Evolutionary conservation across 306 rosid genomes (phyloP).

Genomic region (Dicorynia guianensis): DNA sequence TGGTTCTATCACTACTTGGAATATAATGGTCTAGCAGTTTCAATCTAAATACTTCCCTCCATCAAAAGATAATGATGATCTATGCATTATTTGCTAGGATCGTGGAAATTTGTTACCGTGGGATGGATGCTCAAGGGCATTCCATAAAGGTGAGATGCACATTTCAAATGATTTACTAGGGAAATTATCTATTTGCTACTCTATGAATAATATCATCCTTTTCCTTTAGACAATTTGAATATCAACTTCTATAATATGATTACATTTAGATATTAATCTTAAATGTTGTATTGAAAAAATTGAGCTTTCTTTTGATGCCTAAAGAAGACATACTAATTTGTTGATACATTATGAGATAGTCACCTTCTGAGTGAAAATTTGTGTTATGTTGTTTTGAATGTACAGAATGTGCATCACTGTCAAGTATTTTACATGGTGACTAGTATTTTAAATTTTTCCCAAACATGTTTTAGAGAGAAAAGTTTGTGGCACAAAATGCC

Average conservation of each 20-base stretch:
- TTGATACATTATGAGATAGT: too few relatives aligned
- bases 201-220: neutral
- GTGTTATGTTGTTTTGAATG: slow-evolving; percentile 39
- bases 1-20: too few relatives aligned
- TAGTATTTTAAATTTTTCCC: slow-evolving; percentile 93
- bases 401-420: slow-evolving; percentile 91
- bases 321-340: too few relatives aligned
- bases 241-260: slow-evolving; percentile 18
- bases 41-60: too few relatives aligned
- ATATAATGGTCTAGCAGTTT: too few relatives aligned
- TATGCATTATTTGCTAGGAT: slow-evolving; percentile 92
- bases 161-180: slow-evolving; percentile 5
- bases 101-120: slow-evolving; percentile 95
- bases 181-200: slow-evolving; percentile 13
- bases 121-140: slow-evolving; percentile 98
- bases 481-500: too few relatives aligned
- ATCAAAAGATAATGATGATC: slow-evolving; percentile 88
- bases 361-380: slow-evolving; percentile 29
- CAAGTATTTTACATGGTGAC: slow-evolving; percentile 75
- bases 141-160: slow-evolving; percentile 83
- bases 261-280: slow-evolving; percentile 24
- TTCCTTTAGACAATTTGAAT: slow-evolving; percentile 31
- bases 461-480: slow-evolving; percentile 76
- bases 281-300: slow-evolving; percentile 18
- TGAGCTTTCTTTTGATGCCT: too few relatives aligned